Conservation (phyloP, 2,329 filamentous ascomycete species). For the Exophiala sideris region DNA sequence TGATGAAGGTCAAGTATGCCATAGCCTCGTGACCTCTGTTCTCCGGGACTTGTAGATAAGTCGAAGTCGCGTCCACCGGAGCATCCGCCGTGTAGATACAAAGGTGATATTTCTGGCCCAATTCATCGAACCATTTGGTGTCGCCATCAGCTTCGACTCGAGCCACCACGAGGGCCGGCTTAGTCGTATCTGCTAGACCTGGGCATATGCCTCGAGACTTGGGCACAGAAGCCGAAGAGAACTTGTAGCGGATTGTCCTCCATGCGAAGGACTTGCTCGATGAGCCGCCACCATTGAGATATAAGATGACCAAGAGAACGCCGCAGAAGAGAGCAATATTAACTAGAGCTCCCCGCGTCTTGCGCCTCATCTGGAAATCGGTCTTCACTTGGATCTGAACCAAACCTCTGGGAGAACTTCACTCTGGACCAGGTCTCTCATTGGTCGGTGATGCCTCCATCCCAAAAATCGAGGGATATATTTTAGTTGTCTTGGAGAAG, state of each 20-base stretch:
- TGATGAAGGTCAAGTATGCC: constrained; percentile 47
- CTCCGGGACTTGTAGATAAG: constrained; percentile 42
- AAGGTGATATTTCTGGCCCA: constrained; percentile 42
- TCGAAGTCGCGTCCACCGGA: constrained; percentile 27
- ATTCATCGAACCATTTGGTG: constrained; percentile 40
- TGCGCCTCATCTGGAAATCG: constrained; percentile 36
- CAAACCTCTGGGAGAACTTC: no score
- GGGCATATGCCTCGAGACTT: constrained; percentile 43
- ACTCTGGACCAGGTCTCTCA: no score
- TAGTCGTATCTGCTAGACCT: constrained; percentile 36
- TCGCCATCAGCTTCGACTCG: constrained; percentile 42
- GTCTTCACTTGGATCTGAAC: background rate
- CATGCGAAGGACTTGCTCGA: constrained; percentile 39
- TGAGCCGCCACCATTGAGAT: constrained; percentile 34
- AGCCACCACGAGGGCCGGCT: constrained; percentile 47
- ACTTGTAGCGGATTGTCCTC: constrained; percentile 43
- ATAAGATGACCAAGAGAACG: constrained; percentile 38
- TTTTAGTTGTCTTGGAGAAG: no score
- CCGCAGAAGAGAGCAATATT: constrained; percentile 37
- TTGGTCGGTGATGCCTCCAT: no score
- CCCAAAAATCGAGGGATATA: no score
- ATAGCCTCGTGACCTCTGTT: constrained; percentile 50
- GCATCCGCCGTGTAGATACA: constrained; percentile 47
- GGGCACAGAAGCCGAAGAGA: constrained; percentile 35
- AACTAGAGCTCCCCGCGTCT: constrained; percentile 34